Evolutionary conservation across 164 flowering plant genomes (phyloP), one percentile per base, ranked within the genome.

Genomic region (Amborella trichopoda): DNA sequence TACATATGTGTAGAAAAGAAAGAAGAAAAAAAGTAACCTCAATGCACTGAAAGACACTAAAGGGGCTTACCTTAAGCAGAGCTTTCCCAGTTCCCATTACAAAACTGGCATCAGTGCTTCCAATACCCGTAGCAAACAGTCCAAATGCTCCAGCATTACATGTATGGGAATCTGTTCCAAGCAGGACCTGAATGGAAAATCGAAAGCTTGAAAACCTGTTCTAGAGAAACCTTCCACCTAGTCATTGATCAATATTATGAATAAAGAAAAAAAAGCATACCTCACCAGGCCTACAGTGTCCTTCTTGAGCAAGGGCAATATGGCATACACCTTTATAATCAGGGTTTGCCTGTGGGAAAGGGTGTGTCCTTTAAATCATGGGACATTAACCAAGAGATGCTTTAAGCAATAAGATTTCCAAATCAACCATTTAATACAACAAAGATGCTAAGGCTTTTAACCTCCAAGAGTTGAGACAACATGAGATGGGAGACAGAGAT

Each of bases 231-330:
- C 21, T 9, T n/a, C n/a, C n/a, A n/a, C n/a, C n/a, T n/a, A n/a
- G n/a, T n/a, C n/a, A n/a, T n/a, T n/a, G n/a, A n/a, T n/a, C 19
- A n/a, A 37, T 5, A n/a, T 14, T n/a, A 6, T 37, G 9, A 30
- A 37, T 37, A 37, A 37, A 21, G 16, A 37, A 8, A 8, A 10
- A 8, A 37, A n/a, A n/a, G n/a, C n/a, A n/a, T 44, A 85, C 98
- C 96, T 91, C 99, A 52, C 99, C 95, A 38, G 99, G 99, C 71
- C 99, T 73, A 73, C 99, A 91, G 62, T 91, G 99, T 40, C 99
- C 99, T 73, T 91, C 99, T 69, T 91, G 96, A 17, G 99, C 96
- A 58, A 91, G 82, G 53, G 99, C 96, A 53, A 91, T 60, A 66
- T 91, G 99, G 61, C 99, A 87, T 12, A 91, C 96, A 55, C 99